Base-by-base conservation (phyloP, 352 stramenopile genomes). In the Globisporangium splendens region DNA sequence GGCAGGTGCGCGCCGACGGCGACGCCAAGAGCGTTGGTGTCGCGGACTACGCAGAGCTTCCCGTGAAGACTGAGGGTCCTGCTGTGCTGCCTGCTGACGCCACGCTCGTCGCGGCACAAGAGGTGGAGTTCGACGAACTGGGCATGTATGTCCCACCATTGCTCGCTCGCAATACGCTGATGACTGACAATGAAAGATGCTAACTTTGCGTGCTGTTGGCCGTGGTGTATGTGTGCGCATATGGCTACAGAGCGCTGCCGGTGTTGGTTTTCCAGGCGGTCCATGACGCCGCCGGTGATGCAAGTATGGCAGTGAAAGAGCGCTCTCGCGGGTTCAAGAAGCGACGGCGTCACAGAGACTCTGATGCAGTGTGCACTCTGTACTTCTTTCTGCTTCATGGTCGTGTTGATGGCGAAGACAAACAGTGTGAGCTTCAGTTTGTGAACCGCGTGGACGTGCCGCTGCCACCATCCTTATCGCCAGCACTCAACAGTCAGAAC, bases 101-200 rank as follows among this genome's bases (percentile, higher is more conserved):
- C 31, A 53, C 33, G 10, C 68, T 86, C 18, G 63, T 81, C 11
- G 73, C 65, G 20, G 69, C 65, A 6, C 69, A 69, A 48, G 66
- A 77, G 55, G 69, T 83, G 46, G 63, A 75, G 56, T 63, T 80
- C 48, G 43, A 54, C 0, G 44, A 66, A 6, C 53, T 83, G n/a
- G 73, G 69, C 48, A 68, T 56, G 76, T 86, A 61, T 54, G 67
- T 75, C 14, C 1, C 17, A 20, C 0, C 33, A 20, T 51, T 35
- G 42, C 3, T 15, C 46, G 14, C 3, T 43, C 28, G 13, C 10
- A n/a, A 1, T 22, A 35, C 28, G 5, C 28, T 35, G 5, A 35
- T 35, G 28, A 35, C 28, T 35, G 28, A 10, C 2, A 35, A 35
- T 35, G 28, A 10, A 35, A 4, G 28, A 35, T 8, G 10, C 28